phyloP scores from a whole-genome alignment of 352 stramenopile genomes.

The Phytophthora macrochlamydospora region DNA sequence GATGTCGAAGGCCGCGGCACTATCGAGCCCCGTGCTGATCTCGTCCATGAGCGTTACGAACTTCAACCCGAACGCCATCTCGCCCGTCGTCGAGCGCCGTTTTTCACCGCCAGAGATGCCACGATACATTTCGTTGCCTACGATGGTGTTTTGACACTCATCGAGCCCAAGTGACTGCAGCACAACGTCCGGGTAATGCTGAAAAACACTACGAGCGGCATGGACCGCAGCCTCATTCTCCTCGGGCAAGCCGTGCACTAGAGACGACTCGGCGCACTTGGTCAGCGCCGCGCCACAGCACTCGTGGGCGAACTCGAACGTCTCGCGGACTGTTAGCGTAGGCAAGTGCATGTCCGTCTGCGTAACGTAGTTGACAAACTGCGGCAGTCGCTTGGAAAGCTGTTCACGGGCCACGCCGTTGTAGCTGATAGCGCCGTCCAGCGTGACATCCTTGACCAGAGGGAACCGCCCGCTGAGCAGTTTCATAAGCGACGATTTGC shows the following conservation, averaged over 20 bases:
- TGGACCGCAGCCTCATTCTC: slow-evolving; percentile 45
- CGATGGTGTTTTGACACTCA: slow-evolving; percentile 40
- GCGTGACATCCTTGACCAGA: slow-evolving; percentile 16
- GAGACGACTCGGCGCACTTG: slow-evolving; percentile 22
- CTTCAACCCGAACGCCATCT: slow-evolving; percentile 74
- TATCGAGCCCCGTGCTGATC: slow-evolving; percentile 47
- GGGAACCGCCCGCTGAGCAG: slow-evolving; percentile 28
- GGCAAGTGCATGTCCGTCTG: slow-evolving; percentile 49
- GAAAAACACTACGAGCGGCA: slow-evolving; percentile 33
- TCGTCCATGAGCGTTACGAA: slow-evolving; percentile 70
- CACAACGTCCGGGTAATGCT: slow-evolving; percentile 57
- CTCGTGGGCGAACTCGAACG: slow-evolving; percentile 87
- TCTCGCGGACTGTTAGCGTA: slow-evolving; percentile 55
- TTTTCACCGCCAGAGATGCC: slow-evolving; percentile 78
- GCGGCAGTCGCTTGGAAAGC: slow-evolving; percentile 24
- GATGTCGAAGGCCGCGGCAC: slow-evolving; percentile 64
- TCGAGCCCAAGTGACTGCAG: slow-evolving; percentile 38
- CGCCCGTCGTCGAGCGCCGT: slow-evolving; percentile 87
- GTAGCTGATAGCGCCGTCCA: slow-evolving; percentile 28
- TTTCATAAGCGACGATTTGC: slow-evolving; percentile 57
- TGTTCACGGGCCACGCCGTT: slow-evolving; percentile 16
- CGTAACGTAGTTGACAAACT: slow-evolving; percentile 30
- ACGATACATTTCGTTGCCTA: slow-evolving; percentile 41
- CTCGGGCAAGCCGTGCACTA: slow-evolving; percentile 37
- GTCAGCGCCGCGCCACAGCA: slow-evolving; percentile 47